These are phyloP conservation scores for Achlya hypogyna DNA, from an alignment of 352 stramenopile genomes.

Conservation along the genomic window DNA sequence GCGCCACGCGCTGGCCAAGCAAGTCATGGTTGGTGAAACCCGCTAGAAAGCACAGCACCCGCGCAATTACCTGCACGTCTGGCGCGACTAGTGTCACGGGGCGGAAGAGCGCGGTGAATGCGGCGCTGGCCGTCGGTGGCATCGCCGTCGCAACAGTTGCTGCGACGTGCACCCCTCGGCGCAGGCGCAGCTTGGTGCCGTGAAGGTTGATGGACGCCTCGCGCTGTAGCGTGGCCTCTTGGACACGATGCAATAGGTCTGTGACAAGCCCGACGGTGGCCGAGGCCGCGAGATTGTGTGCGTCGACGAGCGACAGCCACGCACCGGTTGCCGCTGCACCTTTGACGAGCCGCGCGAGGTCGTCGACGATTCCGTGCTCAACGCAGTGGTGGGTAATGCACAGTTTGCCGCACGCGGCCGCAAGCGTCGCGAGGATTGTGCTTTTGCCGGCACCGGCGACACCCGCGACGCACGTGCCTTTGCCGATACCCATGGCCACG, in stretches of 20 bases:
- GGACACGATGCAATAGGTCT: slow-evolving; percentile 10
- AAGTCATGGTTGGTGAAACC: neutral
- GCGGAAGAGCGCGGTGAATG: slow-evolving; percentile 7
- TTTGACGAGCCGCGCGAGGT: slow-evolving; percentile 38
- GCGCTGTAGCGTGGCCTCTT: slow-evolving; percentile 4
- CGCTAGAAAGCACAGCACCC: neutral
- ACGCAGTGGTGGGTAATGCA: slow-evolving; percentile 32
- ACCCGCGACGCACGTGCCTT: slow-evolving; percentile 35
- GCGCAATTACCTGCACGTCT: neutral
- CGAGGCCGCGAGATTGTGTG: slow-evolving; percentile 24
- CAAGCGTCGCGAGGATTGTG: slow-evolving; percentile 31
- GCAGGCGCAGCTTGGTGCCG: slow-evolving; percentile 34
- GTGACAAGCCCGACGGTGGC: slow-evolving; percentile 15
- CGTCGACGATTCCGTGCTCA: slow-evolving; percentile 23
- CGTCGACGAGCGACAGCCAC: slow-evolving; percentile 41
- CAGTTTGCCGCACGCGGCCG: slow-evolving; percentile 41
- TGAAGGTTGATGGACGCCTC: slow-evolving; percentile 24
- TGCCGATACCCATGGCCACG: slow-evolving; percentile 27
- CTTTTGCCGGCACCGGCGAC: slow-evolving; percentile 36
- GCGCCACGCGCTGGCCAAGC: slow-evolving; percentile 3
- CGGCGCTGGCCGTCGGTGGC: neutral
- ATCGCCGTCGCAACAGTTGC: neutral
- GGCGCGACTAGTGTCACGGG: neutral
- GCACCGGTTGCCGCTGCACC: slow-evolving; percentile 39
- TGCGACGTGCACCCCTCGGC: slow-evolving; percentile 38